Evolutionary conservation across 805 yeast genomes (phyloP), one percentile per base, ranked within the genome.

Genomic region (Lipomyces spencermartinsiae): DNA sequence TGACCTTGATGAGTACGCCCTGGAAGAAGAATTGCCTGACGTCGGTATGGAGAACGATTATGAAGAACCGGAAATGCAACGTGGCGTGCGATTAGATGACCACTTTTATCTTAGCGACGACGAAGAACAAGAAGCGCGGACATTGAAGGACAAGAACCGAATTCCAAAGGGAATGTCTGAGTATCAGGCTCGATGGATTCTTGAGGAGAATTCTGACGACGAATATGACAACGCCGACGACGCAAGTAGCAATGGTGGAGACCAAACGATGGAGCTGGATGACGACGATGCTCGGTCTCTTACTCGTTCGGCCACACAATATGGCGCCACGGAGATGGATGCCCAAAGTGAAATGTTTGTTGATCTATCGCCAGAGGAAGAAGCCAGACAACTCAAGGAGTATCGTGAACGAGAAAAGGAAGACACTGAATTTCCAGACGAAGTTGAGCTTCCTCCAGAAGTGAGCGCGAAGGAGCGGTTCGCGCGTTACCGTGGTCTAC

Each of bases 391-490:
- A 63, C 82, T 92, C 70, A 81, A 84, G 65, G 85, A 84, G 74
- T 93, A 83, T 80, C 86, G 95, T 73, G 97, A 88, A 72, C 85
- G 85, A 68, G 98, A 93, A 64, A 63, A 64, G 4, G 65, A 63
- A 29, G 74, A 71, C 19, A 98, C 92, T 77, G 97, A 93, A 74
- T 95, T 93, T 83, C 98, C 98, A 0, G 99, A 95, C 79, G 99
- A 95, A 80, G 80, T 94, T 65, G 98, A 95, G 78, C 80, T 95
- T 56, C 85, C 83, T 58, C 98, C 98, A 37, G 76, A 79, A 5
- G 93, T 86, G 71, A 84, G 90, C 4, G 98, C 91, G 9, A 85
- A 85, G 74, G 92, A 93, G 71, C 85, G 92, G 71, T 83, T 95
- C 66, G 79, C 83, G 37, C 86, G 93, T 69, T 94, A 92, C 79